Conservation (phyloP, 2,329 filamentous ascomycete genomes). For the Apiospora rasikravindrae region DNA sequence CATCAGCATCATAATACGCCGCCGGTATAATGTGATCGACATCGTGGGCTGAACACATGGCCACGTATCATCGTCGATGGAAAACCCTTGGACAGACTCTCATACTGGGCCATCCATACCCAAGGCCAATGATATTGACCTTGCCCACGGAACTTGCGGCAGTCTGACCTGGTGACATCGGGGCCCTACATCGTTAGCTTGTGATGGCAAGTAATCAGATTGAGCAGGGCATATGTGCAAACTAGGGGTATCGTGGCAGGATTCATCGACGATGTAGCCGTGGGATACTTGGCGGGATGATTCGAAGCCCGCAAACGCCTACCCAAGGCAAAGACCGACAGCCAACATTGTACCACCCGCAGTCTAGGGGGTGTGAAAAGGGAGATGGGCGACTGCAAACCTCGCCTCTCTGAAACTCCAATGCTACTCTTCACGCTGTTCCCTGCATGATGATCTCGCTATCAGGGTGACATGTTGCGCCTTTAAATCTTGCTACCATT, state of each 20-base stretch:
- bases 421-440: neutral
- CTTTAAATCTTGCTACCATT: neutral
- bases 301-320: neutral
- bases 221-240: neutral
- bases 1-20: neutral
- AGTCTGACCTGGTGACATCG: neutral
- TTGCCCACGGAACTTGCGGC: neutral
- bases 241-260: conserved; percentile 1
- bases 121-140: neutral
- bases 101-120: neutral
- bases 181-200: conserved; percentile 4
- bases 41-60: neutral
- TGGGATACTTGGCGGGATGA: neutral
- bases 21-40: neutral
- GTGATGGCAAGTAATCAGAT: neutral
- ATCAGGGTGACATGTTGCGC: conserved; percentile 3
- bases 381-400: neutral
- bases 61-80: neutral
- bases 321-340: neutral
- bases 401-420: conserved; percentile 10
- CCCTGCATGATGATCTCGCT: conserved; percentile 11
- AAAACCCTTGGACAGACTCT: neutral
- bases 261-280: neutral
- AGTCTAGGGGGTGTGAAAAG: neutral
- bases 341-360: neutral